Evolutionary conservation across 257 asterid genomes (phyloP).

Genomic region (Solanum chaucha): DNA sequence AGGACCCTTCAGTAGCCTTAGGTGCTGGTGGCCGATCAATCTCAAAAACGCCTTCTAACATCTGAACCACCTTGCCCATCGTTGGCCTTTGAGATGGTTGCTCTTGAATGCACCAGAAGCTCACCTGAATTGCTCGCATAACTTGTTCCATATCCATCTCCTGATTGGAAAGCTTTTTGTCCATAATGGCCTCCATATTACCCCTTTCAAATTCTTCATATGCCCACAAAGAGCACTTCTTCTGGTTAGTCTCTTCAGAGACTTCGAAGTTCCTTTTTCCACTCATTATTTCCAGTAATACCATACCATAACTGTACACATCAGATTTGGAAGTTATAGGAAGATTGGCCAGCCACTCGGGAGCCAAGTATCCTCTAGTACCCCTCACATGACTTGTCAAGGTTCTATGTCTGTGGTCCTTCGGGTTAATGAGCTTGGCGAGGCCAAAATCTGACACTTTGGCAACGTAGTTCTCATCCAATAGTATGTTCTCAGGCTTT

Average conservation of each 20-base stretch:
- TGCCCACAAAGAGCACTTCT: slow-evolving; percentile 67
- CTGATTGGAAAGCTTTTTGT: slow-evolving; percentile 26
- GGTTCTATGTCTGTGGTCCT: slow-evolving; percentile 66
- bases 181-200: slow-evolving; percentile 36
- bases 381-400: slow-evolving; percentile 67
- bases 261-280: slow-evolving; percentile 85
- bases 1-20: slow-evolving; percentile 47
- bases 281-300: slow-evolving; percentile 64
- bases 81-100: slow-evolving; percentile 84
- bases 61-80: slow-evolving; percentile 88
- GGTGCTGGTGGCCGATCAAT: slow-evolving; percentile 63
- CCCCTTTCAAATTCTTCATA: slow-evolving; percentile 75
- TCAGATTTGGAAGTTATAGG: slow-evolving; percentile 77
- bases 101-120: slow-evolving; percentile 94
- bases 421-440: slow-evolving; percentile 61
- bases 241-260: slow-evolving; percentile 44
- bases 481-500: slow-evolving; percentile 81
- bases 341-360: slow-evolving; percentile 86
- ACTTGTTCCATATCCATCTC: slow-evolving; percentile 64
- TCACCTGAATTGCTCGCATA: slow-evolving; percentile 42
- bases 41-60: slow-evolving; percentile 70
- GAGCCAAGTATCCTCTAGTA: slow-evolving; percentile 81
- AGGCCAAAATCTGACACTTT: slow-evolving; percentile 88
- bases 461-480: slow-evolving; percentile 63
- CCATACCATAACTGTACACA: slow-evolving; percentile 78